Conservation (phyloP, 805 yeast species). For the Trichomonascus vanleenenianus region DNA sequence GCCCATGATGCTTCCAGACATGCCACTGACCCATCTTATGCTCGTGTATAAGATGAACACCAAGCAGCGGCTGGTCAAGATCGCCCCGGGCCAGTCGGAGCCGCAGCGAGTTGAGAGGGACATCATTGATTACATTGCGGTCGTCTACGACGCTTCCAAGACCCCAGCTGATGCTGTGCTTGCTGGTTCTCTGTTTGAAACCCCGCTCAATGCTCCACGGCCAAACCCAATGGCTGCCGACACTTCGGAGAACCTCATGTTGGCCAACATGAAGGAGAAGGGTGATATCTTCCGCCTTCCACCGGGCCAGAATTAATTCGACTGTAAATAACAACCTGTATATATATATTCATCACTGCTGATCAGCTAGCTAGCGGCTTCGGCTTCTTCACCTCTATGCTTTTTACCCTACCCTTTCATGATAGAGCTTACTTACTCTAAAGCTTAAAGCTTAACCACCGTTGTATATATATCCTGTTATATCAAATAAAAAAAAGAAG, state of each 20-base stretch:
- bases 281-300: conserved; percentile 32
- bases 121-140: conserved; percentile 54
- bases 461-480: too few relatives aligned
- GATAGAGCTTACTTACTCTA: too few relatives aligned
- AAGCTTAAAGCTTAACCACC: too few relatives aligned
- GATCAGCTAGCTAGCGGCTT: too few relatives aligned
- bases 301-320: conserved; percentile 13
- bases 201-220: conserved; percentile 26
- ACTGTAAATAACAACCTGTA: too few relatives aligned
- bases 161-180: conserved; percentile 46
- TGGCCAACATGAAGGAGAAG: conserved; percentile 29
- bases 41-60: conserved; percentile 57
- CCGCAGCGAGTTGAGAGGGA: conserved; percentile 43
- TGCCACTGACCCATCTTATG: conserved; percentile 49
- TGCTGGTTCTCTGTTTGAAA: conserved; percentile 64
- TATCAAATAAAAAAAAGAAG: too few relatives aligned
- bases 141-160: conserved; percentile 49
- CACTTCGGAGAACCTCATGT: conserved; percentile 17
- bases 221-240: conserved; percentile 27
- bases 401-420: too few relatives aligned
- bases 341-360: too few relatives aligned
- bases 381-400: too few relatives aligned
- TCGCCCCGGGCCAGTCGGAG: conserved; percentile 38
- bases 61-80: conserved; percentile 46
- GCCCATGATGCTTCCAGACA: conserved; percentile 53